Conservation (phyloP, 1,139 yeast genomes). For the Petasospora fabianii region DNA sequence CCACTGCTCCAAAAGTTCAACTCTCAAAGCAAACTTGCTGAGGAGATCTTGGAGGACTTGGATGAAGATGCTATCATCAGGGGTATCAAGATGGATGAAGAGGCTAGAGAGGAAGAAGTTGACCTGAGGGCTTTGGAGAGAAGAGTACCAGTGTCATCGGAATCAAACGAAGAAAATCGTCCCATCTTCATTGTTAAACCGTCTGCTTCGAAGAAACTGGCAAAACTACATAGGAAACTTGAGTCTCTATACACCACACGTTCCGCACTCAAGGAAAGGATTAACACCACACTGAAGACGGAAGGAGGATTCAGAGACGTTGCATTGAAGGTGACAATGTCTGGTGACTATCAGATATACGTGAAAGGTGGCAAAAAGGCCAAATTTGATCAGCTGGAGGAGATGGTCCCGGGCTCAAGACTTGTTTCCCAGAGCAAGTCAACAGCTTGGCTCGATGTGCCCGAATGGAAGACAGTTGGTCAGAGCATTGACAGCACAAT, state of each 20-base stretch:
- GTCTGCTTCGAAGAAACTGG: constrained; percentile 32
- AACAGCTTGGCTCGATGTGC: constrained; percentile 32
- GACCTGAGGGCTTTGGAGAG: constrained; percentile 11
- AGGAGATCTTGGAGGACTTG: constrained; percentile 28
- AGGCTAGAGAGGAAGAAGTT: constrained; percentile 10
- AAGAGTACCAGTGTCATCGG: neutral
- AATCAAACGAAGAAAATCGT: neutral
- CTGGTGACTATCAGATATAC: constrained; percentile 19
- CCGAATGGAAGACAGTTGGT: constrained; percentile 37
- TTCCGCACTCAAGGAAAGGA: constrained; percentile 22
- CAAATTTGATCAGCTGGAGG: constrained; percentile 6
- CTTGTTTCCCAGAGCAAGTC: constrained; percentile 27
- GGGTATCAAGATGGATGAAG: constrained; percentile 17
- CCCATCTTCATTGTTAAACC: constrained; percentile 23
- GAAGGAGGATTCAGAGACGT: constrained; percentile 17
- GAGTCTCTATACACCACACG: constrained; percentile 32
- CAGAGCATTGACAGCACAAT: constrained; percentile 25
- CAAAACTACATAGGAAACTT: constrained; percentile 35
- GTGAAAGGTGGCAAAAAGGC: constrained; percentile 16
- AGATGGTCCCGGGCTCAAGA: constrained; percentile 9
- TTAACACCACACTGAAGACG: constrained; percentile 22
- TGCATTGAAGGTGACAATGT: constrained; percentile 14
- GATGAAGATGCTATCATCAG: constrained; percentile 28
- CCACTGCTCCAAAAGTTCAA: constrained; percentile 9
- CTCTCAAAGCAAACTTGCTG: constrained; percentile 23